These are phyloP conservation scores for Brettanomyces nanus DNA, from an alignment of 805 yeast genomes.

Conservation along the genomic window DNA sequence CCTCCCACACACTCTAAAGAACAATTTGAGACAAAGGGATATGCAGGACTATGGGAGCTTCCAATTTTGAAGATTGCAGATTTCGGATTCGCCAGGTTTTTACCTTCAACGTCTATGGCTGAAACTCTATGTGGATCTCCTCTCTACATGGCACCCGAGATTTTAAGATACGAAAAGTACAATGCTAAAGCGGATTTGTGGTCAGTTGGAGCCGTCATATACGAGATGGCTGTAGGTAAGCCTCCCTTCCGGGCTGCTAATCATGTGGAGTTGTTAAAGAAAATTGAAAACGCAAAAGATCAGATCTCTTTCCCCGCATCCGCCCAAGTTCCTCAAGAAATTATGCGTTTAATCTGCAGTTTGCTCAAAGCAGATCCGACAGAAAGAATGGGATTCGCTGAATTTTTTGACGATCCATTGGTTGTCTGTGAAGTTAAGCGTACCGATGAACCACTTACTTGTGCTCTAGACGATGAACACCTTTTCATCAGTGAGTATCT, in stretches of 20 bases:
- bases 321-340: slow-evolving; percentile 54
- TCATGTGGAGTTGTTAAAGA: slow-evolving; percentile 81
- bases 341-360: slow-evolving; percentile 64
- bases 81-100: slow-evolving; percentile 92
- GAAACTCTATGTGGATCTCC: slow-evolving; percentile 98
- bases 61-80: slow-evolving; percentile 93
- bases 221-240: slow-evolving; percentile 93
- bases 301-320: slow-evolving; percentile 66
- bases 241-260: slow-evolving; percentile 95
- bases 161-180: slow-evolving; percentile 86
- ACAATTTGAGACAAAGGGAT: slow-evolving; percentile 49
- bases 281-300: slow-evolving; percentile 78
- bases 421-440: slow-evolving; percentile 40
- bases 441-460: slow-evolving; percentile 51
- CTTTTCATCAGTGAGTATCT: slow-evolving; percentile 78
- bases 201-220: slow-evolving; percentile 96
- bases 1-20: slow-evolving; percentile 68
- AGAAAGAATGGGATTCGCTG: slow-evolving; percentile 81
- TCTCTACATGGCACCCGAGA: slow-evolving; percentile 97
- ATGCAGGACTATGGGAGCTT: slow-evolving; percentile 76
- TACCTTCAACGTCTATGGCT: slow-evolving; percentile 90
- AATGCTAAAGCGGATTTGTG: slow-evolving; percentile 96
- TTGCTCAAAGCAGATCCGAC: slow-evolving; percentile 78
- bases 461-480: slow-evolving; percentile 65
- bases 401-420: slow-evolving; percentile 72